A percentile compares a stretch with the other conserved stretches of the same genome.
Conservation (phyloP, 129 eudicot genomes). For the Flaveria ramosissima region DNA sequence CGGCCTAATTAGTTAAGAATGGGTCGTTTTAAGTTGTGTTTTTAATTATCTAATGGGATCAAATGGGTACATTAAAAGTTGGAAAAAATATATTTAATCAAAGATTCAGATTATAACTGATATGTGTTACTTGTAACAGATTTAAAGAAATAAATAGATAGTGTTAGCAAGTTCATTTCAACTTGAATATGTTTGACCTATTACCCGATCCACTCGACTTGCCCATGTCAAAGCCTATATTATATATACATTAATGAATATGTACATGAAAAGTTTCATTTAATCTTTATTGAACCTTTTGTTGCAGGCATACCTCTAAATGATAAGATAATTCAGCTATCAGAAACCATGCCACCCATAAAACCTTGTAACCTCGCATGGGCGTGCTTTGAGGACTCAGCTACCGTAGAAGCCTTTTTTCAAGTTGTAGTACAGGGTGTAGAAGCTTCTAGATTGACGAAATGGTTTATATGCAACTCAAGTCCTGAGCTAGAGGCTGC, state of each 20-base stretch:
- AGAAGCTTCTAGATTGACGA: conserved; percentile 26
- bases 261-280: neutral
- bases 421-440: neutral
- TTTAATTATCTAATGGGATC: too few relatives aligned
- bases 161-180: neutral
- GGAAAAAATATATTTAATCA: too few relatives aligned
- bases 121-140: too few relatives aligned
- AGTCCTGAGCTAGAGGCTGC: conserved; percentile 45
- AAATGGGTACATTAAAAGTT: too few relatives aligned
- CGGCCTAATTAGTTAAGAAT: too few relatives aligned
- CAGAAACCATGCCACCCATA: conserved; percentile 44
- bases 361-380: conserved; percentile 33
- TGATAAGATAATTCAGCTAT: conserved; percentile 38
- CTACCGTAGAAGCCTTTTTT: conserved; percentile 18
- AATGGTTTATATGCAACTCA: conserved; percentile 50
- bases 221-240: neutral
- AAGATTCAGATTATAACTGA: too few relatives aligned
- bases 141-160: too few relatives aligned
- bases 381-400: conserved; percentile 29
- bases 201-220: neutral
- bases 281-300: conserved; percentile 4
- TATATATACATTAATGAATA: neutral
- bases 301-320: conserved; percentile 36
- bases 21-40: too few relatives aligned
- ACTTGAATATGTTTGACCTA: neutral